Base-by-base conservation (phyloP, 2,329 filamentous ascomycete genomes). In the Ophiostoma quercus region DNA sequence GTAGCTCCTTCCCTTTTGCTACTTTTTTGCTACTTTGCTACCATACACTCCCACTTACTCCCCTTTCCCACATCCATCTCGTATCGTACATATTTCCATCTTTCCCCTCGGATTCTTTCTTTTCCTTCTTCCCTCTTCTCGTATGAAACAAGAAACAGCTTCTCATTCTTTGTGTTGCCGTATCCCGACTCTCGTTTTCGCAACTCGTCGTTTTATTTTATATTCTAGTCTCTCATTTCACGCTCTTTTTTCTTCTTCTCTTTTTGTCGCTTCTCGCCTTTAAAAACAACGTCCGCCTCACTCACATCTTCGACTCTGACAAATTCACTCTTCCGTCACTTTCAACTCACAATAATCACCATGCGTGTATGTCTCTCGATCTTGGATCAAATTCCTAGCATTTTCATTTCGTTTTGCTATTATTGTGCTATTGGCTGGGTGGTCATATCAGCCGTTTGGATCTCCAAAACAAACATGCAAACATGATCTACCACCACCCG, bases 351-450 rank as follows among this genome's bases (percentile, higher is more conserved):
- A 22, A 34, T 39, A 39, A 47, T 66, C 70, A 67, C 66, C 32
- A 71, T 71, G 71, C 69, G 68, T 71, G 71, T 71, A 68, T 60
- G 68, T 69, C 11, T 47, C 43, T 47, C 43, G 43, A 47, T 47
- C 43, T 47, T 47, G 19, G 43, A 47, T 47, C 43, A 47, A 6
- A 19, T 19, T 6, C 11, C 39, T 43, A n/a, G n/a, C n/a, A n/a
- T n/a, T n/a, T n/a, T n/a, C n/a, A n/a, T n/a, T 12, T 14, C 16
- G 6, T 43, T 43, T 43, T 12, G 41, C 41, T 43, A 19, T 43
- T 29, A 29, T 8, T 6, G 43, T 47, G 43, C 7, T n/a, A 16
- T n/a, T 19, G 16, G 43, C 19, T 47, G 7, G 43, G 16, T n/a
- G 43, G 43, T 62, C 57, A 62, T n/a, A 62, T 57, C n/a, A 16